phyloP scores from a whole-genome alignment of 2,329 filamentous ascomycete genomes.

The Westerdykella sp. region DNA sequence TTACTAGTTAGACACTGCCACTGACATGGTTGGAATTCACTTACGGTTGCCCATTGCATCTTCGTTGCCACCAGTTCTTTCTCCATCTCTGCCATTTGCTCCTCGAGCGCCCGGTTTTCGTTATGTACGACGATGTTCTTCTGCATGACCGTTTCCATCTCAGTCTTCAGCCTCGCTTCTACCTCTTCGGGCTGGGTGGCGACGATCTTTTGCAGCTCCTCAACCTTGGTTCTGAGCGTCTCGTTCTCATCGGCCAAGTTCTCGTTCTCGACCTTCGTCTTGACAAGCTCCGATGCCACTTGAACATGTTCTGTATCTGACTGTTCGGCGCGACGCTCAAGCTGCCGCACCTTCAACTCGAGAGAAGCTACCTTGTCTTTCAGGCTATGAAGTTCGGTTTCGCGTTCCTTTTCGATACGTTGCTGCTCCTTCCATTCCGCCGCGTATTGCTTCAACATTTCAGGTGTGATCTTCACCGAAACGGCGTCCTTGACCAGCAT shows the following conservation, averaged over 20 bases:
- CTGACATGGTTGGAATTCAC: constrained; percentile 26
- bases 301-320: constrained; percentile 87
- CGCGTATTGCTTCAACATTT: constrained; percentile 74
- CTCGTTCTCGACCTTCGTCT: constrained; percentile 89
- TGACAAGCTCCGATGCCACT: constrained; percentile 84
- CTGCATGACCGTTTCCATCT: constrained; percentile 89
- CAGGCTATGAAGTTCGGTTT: constrained; percentile 71
- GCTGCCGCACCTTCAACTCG: constrained; percentile 67
- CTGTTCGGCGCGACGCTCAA: constrained; percentile 83
- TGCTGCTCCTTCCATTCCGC: constrained; percentile 90
- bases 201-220: constrained; percentile 77
- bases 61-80: constrained; percentile 88
- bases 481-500: constrained; percentile 90
- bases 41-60: constrained; percentile 90
- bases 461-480: constrained; percentile 74
- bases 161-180: constrained; percentile 70
- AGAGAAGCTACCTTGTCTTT: constrained; percentile 53
- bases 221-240: constrained; percentile 74
- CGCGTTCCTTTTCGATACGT: constrained; percentile 71
- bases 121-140: constrained; percentile 90
- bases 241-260: constrained; percentile 86
- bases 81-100: constrained; percentile 86
- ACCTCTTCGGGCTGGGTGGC: constrained; percentile 86
- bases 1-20: constrained; percentile 11
- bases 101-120: constrained; percentile 81